A percentile compares a stretch with the other conserved stretches of the same genome.
phyloP scores from a whole-genome alignment of 805 yeast genomes.

The Komagataella kurtzmanii region DNA sequence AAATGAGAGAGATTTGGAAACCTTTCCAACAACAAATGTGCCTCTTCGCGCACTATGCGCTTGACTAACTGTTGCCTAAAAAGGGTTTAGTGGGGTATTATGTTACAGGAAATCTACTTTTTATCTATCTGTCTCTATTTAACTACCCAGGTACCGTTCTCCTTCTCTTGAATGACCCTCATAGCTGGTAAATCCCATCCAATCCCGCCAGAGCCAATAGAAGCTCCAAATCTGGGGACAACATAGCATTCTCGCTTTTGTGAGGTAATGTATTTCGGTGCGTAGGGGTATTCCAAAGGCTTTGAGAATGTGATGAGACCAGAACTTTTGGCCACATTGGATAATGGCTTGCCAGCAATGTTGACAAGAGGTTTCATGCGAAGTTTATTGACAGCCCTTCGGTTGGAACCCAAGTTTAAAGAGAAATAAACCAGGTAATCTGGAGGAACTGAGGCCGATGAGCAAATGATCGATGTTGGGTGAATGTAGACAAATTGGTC shows the following conservation, averaged over 20 bases:
- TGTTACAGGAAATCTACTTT: neutral
- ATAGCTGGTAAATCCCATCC: constrained; percentile 88
- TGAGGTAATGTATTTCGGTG: constrained; percentile 53
- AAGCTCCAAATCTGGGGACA: constrained; percentile 81
- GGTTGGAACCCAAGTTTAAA: constrained; percentile 40
- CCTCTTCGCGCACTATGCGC: neutral
- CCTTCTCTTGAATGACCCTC: constrained; percentile 60
- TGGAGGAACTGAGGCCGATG: constrained; percentile 62
- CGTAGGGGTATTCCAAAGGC: constrained; percentile 84
- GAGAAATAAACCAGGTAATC: constrained; percentile 63
- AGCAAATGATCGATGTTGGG: constrained; percentile 54
- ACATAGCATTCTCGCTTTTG: constrained; percentile 79
- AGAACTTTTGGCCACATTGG: constrained; percentile 64
- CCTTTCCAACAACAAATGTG: neutral
- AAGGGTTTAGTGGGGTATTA: neutral
- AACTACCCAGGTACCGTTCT: constrained; percentile 55
- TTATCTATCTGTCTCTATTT: neutral
- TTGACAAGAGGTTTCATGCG: constrained; percentile 72
- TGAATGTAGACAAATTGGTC: constrained; percentile 66
- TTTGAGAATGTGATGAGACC: constrained; percentile 74
- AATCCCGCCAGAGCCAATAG: constrained; percentile 67
- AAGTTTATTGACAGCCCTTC: constrained; percentile 21
- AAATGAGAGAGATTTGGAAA: neutral
- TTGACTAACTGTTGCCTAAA: neutral
- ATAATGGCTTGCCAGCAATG: constrained; percentile 58